phyloP scores from a whole-genome alignment of 345 rosid genomes.

The Mercurialis annua region DNA sequence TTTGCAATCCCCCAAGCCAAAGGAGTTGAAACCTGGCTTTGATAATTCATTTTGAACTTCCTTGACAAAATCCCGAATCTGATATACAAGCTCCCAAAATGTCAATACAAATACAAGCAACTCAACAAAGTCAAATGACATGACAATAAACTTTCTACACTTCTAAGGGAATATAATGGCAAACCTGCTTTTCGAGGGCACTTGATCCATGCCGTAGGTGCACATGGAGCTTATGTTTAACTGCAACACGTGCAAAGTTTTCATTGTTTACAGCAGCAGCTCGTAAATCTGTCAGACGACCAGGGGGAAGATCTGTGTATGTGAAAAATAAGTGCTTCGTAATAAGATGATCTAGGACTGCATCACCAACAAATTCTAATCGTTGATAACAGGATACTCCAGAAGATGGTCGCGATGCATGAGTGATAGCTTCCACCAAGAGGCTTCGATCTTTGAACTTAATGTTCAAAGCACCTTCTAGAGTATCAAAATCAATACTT shows the following conservation, averaged over 20 bases:
- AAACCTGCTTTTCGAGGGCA: conserved; percentile 96
- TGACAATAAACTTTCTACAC: neutral
- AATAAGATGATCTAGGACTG: conserved; percentile 93
- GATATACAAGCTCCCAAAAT: conserved; percentile 20
- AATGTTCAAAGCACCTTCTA: conserved; percentile 65
- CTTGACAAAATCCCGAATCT: conserved; percentile 92
- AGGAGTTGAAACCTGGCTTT: conserved; percentile 94
- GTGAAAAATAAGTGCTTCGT: conserved; percentile 89
- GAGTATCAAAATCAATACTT: conserved; percentile 68
- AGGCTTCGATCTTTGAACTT: conserved; percentile 58
- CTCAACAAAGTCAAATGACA: neutral
- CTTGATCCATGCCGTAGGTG: conserved; percentile 94
- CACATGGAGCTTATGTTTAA: conserved; percentile 84
- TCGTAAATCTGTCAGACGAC: conserved; percentile 93
- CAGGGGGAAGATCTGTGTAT: conserved; percentile 87
- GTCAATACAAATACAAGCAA: conserved; percentile 13
- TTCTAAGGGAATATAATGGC: conserved; percentile 15
- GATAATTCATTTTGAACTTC: conserved; percentile 75
- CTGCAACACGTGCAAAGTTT: conserved; percentile 96
- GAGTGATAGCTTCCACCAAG: conserved; percentile 88
- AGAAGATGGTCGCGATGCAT: conserved; percentile 94
- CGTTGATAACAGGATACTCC: conserved; percentile 96
- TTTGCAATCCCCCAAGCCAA: conserved; percentile 96
- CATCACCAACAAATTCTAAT: conserved; percentile 96
- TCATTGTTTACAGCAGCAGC: conserved; percentile 99